Conservation (phyloP, 371 early-diverging fungal species). For the Mortierella sp. region DNA sequence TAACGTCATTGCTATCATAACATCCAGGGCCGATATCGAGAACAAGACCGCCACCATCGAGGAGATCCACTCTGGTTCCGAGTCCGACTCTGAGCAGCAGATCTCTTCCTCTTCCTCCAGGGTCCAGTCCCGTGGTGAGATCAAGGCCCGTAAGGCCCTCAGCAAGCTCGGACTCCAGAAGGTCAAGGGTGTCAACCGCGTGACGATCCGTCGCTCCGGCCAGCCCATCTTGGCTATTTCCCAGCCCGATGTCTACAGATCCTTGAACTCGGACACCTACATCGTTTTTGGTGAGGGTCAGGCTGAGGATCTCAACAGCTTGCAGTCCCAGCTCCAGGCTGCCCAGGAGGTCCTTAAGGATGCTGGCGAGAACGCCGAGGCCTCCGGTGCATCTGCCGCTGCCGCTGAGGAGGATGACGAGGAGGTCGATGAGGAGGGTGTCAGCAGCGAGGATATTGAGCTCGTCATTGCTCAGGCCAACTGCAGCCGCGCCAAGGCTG, state of each 20-base stretch:
- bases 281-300: constrained; percentile 97
- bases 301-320: constrained; percentile 85
- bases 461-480: constrained; percentile 93
- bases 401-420: constrained; percentile 60
- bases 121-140: constrained; percentile 80
- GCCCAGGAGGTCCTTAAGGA: constrained; percentile 64
- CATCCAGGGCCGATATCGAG: constrained; percentile 52
- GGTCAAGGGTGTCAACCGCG: constrained; percentile 89
- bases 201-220: constrained; percentile 86
- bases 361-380: constrained; percentile 63
- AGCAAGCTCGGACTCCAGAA: constrained; percentile 91
- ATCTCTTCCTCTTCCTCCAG: constrained; percentile 29
- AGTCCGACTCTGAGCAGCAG: constrained; percentile 41
- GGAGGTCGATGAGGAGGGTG: constrained; percentile 76
- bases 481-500: constrained; percentile 89
- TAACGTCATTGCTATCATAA: too few relatives aligned
- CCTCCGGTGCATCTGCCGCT: constrained; percentile 62
- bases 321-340: constrained; percentile 63
- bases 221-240: constrained; percentile 87
- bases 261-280: constrained; percentile 90
- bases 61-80: constrained; percentile 46
- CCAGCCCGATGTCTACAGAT: constrained; percentile 95
- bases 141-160: constrained; percentile 97
- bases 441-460: constrained; percentile 93
- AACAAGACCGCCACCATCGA: constrained; percentile 55